Evolutionary conservation across 225 moss, liverwort and hornwort genomes (phyloP).

Genomic region (Polytrichum commune): DNA sequence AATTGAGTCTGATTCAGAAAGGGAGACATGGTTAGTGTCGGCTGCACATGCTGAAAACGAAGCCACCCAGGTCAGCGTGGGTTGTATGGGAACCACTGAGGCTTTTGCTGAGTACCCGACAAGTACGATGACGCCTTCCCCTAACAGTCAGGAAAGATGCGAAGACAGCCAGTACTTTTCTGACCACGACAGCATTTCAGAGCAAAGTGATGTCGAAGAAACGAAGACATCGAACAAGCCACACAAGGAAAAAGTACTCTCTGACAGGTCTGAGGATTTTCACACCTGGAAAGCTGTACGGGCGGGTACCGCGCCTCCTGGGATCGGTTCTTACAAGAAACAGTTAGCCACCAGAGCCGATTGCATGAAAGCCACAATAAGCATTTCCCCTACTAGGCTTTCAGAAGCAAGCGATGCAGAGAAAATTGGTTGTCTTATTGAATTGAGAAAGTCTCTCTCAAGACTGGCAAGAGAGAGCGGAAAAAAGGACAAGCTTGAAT

Average conservation of each 20-base stretch:
- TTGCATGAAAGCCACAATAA: background rate
- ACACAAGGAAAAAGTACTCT: background rate
- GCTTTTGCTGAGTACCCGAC: background rate
- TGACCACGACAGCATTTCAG: background rate
- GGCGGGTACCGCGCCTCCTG: background rate
- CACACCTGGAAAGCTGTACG: background rate
- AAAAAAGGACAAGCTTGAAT: background rate
- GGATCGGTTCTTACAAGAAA: background rate
- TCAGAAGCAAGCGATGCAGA: constrained; percentile 4
- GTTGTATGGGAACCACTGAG: background rate
- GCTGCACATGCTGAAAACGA: background rate
- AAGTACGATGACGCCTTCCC: background rate
- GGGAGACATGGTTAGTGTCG: constrained; percentile 4
- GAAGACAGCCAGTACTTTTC: background rate
- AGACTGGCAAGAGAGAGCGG: background rate
- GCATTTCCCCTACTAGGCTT: constrained; percentile 2
- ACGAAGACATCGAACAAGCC: background rate
- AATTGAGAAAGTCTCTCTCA: background rate
- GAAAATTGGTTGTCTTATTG: background rate
- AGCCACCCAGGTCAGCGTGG: background rate
- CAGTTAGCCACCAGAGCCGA: constrained; percentile 4
- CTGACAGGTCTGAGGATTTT: background rate
- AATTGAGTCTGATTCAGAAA: constrained; percentile 3
- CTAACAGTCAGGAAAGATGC: background rate
- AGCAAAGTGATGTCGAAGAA: background rate